Evolutionary conservation across 2,329 filamentous ascomycete genomes (phyloP), one percentile per base, ranked within the genome.

Genomic region (Fusarium robinianum): DNA sequence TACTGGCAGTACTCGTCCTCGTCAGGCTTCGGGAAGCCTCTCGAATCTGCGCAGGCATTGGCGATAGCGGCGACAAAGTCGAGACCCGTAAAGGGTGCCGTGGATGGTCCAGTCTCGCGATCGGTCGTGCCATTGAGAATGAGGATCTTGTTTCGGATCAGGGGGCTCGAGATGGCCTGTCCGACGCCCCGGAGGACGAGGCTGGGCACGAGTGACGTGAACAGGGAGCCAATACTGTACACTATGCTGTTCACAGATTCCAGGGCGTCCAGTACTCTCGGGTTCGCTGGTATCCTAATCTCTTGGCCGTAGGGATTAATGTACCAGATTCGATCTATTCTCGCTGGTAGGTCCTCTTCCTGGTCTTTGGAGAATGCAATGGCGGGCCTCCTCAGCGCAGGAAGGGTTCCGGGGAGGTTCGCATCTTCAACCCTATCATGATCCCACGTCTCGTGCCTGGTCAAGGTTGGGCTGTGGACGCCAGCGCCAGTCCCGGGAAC

Each of bases 241-340:
- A 97, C 81, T 7, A 96, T 76, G 2, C 83, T 84, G 42, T 82
- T 78, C 0, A 87, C 79, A 2, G 72, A 70, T 11, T 73, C 71
- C 1, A 97, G 67, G 0, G 89, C 82, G 6, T 82, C 78, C 0
- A 95, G 60, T 0, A 92, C 89, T 36, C 89, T 84, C 0, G 90
- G 84, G 61, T 96, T 97, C 3, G 90, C 87, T 0, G 84, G 79
- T 1, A 91, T 88, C 12, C 85, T 82, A 56, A 97, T 96, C 68
- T 96, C 91, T 64, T 96, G 90, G n/a, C 92, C 92, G 66, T 96
- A 97, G 0, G 92, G 92, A 63, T 96, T 97, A 72, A 97, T 97
- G 72, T 97, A 97, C 90, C 90, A 97, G 21, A 97, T 78, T 3
- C 91, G 74, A 41, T 84, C 76, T 57, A 97, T 95, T 18, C 88